Evolutionary conservation across 2,329 filamentous ascomycete genomes (phyloP), one percentile per base, ranked within the genome.

Genomic region (Pseudogymnoascus sp.): DNA sequence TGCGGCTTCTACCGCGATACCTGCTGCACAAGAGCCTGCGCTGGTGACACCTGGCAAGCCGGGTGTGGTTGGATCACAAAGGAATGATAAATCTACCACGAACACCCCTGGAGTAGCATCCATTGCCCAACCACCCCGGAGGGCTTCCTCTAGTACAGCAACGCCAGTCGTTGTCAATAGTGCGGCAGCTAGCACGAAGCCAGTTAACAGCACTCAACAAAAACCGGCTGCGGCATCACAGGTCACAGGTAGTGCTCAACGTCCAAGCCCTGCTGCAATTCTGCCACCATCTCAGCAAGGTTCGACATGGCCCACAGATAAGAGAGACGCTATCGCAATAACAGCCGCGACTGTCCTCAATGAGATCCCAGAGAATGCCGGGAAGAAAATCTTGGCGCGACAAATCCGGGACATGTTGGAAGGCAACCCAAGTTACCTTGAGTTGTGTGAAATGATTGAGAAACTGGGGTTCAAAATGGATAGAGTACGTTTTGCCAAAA

Each of bases 401-500:
- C 62, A 64, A 37, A 37, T 65, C 14, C 36, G 37, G 21, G 36
- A 28, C 16, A 65, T 65, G 48, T 54, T 65, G 14, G 64, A 65
- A 34, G 21, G 39, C 6, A 48, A 54, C 34, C 64, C 64, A 25
- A 65, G 62, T 36, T 65, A 65, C 28, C 7, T 61, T 37, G 62
- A 64, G 48, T 31, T 65, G 14, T 65, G 64, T 48, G 64, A 64
- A 45, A 65, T 64, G 64, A 64, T 65, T 37, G 64, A 65, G 37
- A 25, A 45, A 16, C 23, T 64, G 4, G 64, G 64, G 7, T 64
- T 65, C 14, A 64, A 23, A 19, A 37, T 65, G 48, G 64, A 65
- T 48, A 34, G 62, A 23, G 23, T 51, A 25, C 63, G 37, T 25
- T 62, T 65, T 61, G 64, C 62, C 21, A 65, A 43, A 54, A 48